Evolutionary conservation across 208 protist genomes (phyloP), one percentile per base, ranked within the genome.

Genomic region (Leishmania martiniquensis): DNA sequence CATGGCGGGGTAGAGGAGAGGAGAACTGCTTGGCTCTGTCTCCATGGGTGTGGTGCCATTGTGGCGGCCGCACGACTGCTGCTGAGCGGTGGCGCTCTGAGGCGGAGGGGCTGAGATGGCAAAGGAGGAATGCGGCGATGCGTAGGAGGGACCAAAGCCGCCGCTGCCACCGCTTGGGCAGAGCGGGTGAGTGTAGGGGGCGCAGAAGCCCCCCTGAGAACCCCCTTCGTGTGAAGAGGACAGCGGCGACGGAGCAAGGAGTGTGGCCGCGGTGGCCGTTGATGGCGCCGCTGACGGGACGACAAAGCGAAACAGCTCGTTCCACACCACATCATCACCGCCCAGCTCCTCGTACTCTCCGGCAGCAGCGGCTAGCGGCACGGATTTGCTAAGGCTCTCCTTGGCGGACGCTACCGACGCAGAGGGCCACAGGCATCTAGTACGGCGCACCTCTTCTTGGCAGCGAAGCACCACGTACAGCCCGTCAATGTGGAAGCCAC

Each of bases 401-500:
- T 25, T 37, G 4, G 29, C 9, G 10, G 10, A 62, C 17, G 57
- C 65, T 20, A 6, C 39, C 3, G 34, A 52, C 10, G 20, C 51
- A 22, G 66, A 52, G 17, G 44, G 76, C 82, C 60, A 75, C 65
- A 95, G 82, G 47, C 69, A 85, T 32, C 13, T 52, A 32, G 88
- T 95, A 32, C 87, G 88, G 57, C 84, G 82, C 7, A 86, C 85
- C 39, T 87, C 77, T 10, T 78, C 59, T 45, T 82, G 86, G 25
- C 85, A 71, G 49, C 91, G 88, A 37, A 88, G 65, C n/a, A 95
- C 82, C 22, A 92, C 74, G 75, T 95, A 95, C 22, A 95, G 72
- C 15, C 91, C 91, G 75, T 85, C 82, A 37, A 85, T 74, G n/a
- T 71, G 77, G 62, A 90, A 89, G 75, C 29, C 68, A 76, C 78